phyloP scores from a whole-genome alignment of 2,329 filamentous ascomycete species.

The Aspergillus glaucus region DNA sequence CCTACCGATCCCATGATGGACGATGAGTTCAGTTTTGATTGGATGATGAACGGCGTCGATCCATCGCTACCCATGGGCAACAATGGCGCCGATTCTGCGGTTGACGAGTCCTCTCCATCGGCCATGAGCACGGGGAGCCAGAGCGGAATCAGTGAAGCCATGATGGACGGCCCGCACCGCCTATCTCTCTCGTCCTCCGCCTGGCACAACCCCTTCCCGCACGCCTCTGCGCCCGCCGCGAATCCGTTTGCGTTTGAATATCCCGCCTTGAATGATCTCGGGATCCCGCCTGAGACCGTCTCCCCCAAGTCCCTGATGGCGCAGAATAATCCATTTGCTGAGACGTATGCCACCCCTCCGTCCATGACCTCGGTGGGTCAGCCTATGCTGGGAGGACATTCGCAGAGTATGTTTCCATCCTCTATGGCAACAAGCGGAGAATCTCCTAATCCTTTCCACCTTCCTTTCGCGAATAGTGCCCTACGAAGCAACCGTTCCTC shows the following conservation, averaged over 20 bases:
- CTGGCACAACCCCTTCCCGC: constrained; percentile 64
- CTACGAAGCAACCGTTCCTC: constrained; percentile 55
- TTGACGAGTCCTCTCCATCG: constrained; percentile 91
- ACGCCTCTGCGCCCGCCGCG: constrained; percentile 58
- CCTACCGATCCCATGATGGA: constrained; percentile 53
- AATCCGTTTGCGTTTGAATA: constrained; percentile 67
- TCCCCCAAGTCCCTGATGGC: constrained; percentile 70
- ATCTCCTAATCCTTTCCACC: constrained; percentile 42
- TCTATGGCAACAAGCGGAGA: constrained; percentile 39
- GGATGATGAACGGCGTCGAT: constrained; percentile 75
- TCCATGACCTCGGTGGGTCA: constrained; percentile 69
- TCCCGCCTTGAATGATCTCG: constrained; percentile 67
- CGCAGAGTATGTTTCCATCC: constrained; percentile 46
- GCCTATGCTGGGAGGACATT: constrained; percentile 60
- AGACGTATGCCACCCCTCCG: constrained; percentile 72
- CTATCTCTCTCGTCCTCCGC: constrained; percentile 49
- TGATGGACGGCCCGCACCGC: constrained; percentile 71
- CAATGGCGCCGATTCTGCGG: constrained; percentile 63
- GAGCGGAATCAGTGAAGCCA: constrained; percentile 69
- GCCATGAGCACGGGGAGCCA: constrained; percentile 93
- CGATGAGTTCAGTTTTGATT: constrained; percentile 73
- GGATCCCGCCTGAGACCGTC: constrained; percentile 63
- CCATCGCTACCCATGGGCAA: constrained; percentile 65
- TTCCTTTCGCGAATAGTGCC: constrained; percentile 53
- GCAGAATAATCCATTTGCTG: constrained; percentile 60